Evolutionary conservation across 1,139 yeast species (phyloP).

Genomic region (Zygosaccharomyces sapae): DNA sequence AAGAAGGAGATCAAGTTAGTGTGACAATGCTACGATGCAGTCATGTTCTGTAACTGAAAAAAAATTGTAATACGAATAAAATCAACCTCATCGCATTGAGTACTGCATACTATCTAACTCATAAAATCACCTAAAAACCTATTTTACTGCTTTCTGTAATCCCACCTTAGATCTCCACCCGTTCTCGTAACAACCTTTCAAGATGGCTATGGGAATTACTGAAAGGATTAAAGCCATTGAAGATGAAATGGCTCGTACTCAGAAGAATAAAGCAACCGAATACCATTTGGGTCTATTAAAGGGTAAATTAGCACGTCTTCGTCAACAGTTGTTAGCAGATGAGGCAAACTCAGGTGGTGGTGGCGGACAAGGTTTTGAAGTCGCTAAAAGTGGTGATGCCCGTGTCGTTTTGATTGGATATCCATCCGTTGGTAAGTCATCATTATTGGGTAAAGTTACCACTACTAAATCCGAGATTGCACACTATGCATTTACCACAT

Average conservation of each 20-base stretch:
- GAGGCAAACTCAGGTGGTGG: slow-evolving; percentile 67
- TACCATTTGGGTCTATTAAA: slow-evolving; percentile 90
- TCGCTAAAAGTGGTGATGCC: slow-evolving; percentile 93
- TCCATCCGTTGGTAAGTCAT: slow-evolving; percentile 96
- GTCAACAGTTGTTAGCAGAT: slow-evolving; percentile 89
- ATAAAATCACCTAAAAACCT: background rate
- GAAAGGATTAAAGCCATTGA: slow-evolving; percentile 89
- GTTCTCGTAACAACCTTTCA: slow-evolving; percentile 1
- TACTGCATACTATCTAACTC: background rate
- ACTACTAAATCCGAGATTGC: slow-evolving; percentile 94
- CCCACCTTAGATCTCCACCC: background rate
- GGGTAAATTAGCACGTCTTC: slow-evolving; percentile 91
- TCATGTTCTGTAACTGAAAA: background rate
- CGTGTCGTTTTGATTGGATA: slow-evolving; percentile 93
- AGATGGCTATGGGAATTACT: slow-evolving; percentile 35
- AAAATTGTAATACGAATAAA: background rate
- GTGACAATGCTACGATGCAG: too few species aligned
- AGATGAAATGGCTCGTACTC: slow-evolving; percentile 91
- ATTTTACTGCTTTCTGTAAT: background rate
- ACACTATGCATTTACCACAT: slow-evolving; percentile 88
- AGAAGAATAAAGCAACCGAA: slow-evolving; percentile 96
- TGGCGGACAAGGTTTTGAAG: slow-evolving; percentile 89
- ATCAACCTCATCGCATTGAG: background rate
- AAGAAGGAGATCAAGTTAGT: too few species aligned
- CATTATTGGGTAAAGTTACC: slow-evolving; percentile 80